Evolutionary conservation across 108 stramenopile species (phyloP).

Genomic region (Fistulifera pelliculosa): DNA sequence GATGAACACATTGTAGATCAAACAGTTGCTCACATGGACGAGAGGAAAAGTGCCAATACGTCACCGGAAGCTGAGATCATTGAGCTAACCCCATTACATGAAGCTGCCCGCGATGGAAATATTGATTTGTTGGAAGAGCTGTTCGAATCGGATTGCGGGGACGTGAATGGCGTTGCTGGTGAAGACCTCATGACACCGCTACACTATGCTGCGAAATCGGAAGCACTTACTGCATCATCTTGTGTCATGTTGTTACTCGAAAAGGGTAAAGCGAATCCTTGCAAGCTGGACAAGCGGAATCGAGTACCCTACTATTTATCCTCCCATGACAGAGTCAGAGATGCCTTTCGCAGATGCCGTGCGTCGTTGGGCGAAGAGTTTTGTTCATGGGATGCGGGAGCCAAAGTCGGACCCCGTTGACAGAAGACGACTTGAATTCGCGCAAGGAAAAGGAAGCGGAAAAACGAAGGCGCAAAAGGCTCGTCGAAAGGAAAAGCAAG

Average conservation of each 20-base stretch:
- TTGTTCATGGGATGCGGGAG: constrained; percentile 62
- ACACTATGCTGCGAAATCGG: constrained; percentile 46
- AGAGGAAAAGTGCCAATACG: constrained; percentile 4
- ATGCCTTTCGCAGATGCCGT: constrained; percentile 78
- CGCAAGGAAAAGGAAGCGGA: constrained; percentile 72
- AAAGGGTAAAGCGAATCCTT: constrained; percentile 68
- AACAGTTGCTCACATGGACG: constrained; percentile 2
- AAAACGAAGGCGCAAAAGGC: constrained; percentile 68
- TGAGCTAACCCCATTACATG: constrained; percentile 50
- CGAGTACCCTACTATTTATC: constrained; percentile 70
- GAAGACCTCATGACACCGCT: constrained; percentile 46
- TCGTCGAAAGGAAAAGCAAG: constrained; percentile 71
- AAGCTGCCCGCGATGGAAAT: constrained; percentile 51
- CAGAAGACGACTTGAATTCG: constrained; percentile 38
- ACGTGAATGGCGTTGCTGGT: constrained; percentile 28
- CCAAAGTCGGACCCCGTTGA: constrained; percentile 70
- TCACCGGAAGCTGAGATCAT: constrained; percentile 1
- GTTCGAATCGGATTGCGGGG: constrained; percentile 8
- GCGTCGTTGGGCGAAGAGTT: constrained; percentile 56
- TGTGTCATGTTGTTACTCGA: constrained; percentile 41
- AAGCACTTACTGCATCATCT: constrained; percentile 15
- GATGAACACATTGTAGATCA: neutral
- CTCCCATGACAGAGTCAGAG: constrained; percentile 48
- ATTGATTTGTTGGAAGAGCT: constrained; percentile 32
- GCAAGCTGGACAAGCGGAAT: constrained; percentile 40